phyloP scores from a whole-genome alignment of 208 protist genomes.

The Acanthamoeba triangularis region DNA sequence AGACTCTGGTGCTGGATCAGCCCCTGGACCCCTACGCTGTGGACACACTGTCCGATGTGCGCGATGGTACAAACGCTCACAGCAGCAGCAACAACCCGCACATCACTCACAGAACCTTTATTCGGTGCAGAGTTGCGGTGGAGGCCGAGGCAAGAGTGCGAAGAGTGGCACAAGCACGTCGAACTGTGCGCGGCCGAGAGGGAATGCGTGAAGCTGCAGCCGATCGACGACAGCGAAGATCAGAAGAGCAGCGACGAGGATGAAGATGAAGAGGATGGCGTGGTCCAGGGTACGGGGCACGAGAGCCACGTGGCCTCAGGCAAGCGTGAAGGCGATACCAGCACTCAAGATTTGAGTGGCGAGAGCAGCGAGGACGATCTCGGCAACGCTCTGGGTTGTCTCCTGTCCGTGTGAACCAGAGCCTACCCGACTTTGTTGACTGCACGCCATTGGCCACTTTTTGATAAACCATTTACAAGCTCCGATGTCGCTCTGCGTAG shows the following conservation, averaged over 20 bases:
- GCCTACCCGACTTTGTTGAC: too few relatives aligned
- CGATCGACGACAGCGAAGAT: background rate
- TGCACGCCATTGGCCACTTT: too few relatives aligned
- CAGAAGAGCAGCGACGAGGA: background rate
- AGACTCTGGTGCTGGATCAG: background rate
- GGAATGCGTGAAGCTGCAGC: background rate
- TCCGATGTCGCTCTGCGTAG: too few relatives aligned
- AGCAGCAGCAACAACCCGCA: too few relatives aligned
- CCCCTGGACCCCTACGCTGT: background rate
- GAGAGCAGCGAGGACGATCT: too few relatives aligned
- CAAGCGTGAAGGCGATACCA: too few relatives aligned
- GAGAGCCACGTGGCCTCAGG: too few relatives aligned
- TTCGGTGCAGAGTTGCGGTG: background rate
- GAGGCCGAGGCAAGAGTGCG: background rate
- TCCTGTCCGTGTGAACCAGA: too few relatives aligned
- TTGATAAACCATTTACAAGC: too few relatives aligned
- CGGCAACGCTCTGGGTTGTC: too few relatives aligned
- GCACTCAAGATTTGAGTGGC: too few relatives aligned
- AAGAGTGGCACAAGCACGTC: background rate
- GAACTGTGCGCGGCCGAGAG: background rate
- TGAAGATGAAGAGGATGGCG: background rate
- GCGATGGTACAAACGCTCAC: background rate
- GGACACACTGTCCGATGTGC: background rate
- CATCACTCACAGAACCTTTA: background rate
- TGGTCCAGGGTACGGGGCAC: background rate